phyloP scores from a whole-genome alignment of 2,329 filamentous ascomycete species.

The Xylaria sp. region DNA sequence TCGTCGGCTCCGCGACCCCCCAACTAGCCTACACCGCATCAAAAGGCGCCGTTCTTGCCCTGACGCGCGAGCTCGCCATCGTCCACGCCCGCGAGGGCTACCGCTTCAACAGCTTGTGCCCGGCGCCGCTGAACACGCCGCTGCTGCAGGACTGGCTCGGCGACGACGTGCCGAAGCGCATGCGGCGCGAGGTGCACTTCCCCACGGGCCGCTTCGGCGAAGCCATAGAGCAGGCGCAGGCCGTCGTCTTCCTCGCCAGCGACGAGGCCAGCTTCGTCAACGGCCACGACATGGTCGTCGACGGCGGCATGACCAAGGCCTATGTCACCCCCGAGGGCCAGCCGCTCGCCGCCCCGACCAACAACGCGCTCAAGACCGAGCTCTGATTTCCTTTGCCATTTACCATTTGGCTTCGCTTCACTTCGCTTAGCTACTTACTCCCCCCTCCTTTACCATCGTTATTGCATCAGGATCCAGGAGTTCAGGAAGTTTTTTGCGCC shows the following conservation, averaged over 20 bases:
- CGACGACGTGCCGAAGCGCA: constrained; percentile 83
- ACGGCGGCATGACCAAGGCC: constrained; percentile 94
- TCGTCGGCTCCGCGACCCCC: constrained; percentile 87
- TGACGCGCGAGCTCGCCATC: constrained; percentile 91
- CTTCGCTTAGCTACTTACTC: not conserved
- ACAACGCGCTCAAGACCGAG: constrained; percentile 67
- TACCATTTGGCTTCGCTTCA: not conserved
- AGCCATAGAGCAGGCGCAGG: constrained; percentile 92
- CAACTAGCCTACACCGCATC: constrained; percentile 94
- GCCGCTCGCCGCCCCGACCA: constrained; percentile 63
- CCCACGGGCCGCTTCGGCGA: constrained; percentile 89
- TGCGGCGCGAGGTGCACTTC: constrained; percentile 89
- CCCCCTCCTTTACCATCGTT: not conserved
- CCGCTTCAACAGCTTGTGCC: constrained; percentile 91
- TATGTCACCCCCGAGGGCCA: constrained; percentile 79
- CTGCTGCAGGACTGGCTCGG: constrained; percentile 94
- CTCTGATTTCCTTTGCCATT: constrained; percentile 49
- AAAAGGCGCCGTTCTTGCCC: constrained; percentile 90
- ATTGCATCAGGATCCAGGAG: constrained; percentile 13
- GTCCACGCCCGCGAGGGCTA: constrained; percentile 90
- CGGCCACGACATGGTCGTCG: constrained; percentile 91
- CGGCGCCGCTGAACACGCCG: constrained; percentile 91
- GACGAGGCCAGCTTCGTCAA: constrained; percentile 93
- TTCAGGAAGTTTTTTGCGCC: constrained; percentile 16
- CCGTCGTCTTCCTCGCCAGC: constrained; percentile 86